These are phyloP conservation scores for Marasmius tenuissimus DNA, from an alignment of 1,284 basidiomycete species.

Conservation along the genomic window DNA sequence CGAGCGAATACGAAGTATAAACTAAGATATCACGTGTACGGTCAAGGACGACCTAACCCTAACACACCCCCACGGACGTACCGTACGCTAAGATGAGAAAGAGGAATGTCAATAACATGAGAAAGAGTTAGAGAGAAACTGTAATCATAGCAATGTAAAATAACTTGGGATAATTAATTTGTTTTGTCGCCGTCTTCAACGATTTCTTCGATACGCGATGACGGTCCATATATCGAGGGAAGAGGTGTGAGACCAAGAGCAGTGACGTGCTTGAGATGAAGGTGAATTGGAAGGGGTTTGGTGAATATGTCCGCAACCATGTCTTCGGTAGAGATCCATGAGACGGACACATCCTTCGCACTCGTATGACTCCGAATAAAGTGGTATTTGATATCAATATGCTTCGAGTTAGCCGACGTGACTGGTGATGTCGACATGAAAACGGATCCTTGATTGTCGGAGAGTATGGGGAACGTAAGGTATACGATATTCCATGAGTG, in stretches of 20 bases:
- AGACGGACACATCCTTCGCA: background rate
- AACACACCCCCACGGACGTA: background rate
- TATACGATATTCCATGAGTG: too few species aligned
- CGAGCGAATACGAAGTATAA: background rate
- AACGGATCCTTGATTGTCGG: background rate
- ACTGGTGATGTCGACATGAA: background rate
- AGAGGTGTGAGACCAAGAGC: background rate
- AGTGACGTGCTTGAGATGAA: background rate
- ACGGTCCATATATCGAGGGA: too few species aligned
- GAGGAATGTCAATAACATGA: background rate
- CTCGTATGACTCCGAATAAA: background rate
- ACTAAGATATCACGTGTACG: too few species aligned
- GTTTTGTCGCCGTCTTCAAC: too few species aligned
- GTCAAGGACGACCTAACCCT: background rate
- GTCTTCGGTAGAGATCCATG: background rate
- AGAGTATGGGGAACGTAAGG: background rate
- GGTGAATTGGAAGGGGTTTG: background rate
- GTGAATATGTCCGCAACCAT: conserved; percentile 5
- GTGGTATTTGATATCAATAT: background rate
- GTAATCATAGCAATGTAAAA: too few species aligned
- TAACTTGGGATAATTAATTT: background rate
- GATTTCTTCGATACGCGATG: too few species aligned
- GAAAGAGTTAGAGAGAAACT: too few species aligned
- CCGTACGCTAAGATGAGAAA: background rate
- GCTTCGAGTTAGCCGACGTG: background rate